Base-by-base conservation (phyloP, 2,329 filamentous ascomycete species). In the Nannizziopsis barbatae region DNA sequence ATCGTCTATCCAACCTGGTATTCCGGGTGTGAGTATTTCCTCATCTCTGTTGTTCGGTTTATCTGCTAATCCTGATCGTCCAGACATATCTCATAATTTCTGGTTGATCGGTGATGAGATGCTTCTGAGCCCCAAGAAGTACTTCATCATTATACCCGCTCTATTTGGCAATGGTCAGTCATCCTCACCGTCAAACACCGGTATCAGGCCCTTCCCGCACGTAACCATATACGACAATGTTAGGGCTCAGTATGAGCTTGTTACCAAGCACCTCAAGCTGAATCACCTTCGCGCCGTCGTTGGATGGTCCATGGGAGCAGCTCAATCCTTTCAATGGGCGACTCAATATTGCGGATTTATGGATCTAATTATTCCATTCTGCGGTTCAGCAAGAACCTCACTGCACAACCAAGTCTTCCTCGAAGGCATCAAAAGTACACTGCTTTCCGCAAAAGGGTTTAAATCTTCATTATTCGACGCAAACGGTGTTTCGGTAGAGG, bases 1-100 rank as follows among this genome's bases (percentile, higher is more conserved):
- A 76, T 89, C 50, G 75, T 89, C 52, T 89, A 89, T 58, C 85
- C 84, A 1, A 80, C 80, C 1, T 89, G 84, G 84, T 89, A 81
- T 61, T 81, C 78, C 14, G 80, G 80, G 51, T 55, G 73, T 76
- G 61, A 44, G 71, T 64, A 33, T 15, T 31, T 30, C 8, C 5
- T 5, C 32, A 4, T 18, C 3, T 31, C 12, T 39, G 14, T 46
- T 35, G 8, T 30, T 15, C 14, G 27, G 11, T 22, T 22, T 17
- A 14, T 12, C 1, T 6, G 14, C 31, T 48, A n/a, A 42, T 9
- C n/a, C 35, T 37, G 17, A 18, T 7, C 20, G 17, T 46, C 64
- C 63, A 67, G 69, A 65, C 2, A 84, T 89, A 53, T 68, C 73
- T 2, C 80, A 85, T 58, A 89, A 89, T 52, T 73, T 83, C 60